Base-by-base conservation (phyloP, 345 rosid species). In the Pistacia integerrima region DNA sequence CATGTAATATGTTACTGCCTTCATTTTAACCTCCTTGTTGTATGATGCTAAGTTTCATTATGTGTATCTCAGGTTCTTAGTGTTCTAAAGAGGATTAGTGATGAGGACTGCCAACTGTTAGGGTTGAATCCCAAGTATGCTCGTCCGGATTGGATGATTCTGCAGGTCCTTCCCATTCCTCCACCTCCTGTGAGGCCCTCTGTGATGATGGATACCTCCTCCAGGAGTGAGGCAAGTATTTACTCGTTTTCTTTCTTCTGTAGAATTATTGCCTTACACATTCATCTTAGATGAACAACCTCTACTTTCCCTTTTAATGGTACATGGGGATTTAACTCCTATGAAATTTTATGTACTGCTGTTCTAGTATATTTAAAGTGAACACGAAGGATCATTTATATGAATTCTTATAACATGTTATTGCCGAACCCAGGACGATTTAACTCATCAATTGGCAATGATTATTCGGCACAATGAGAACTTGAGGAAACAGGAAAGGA, bases 181-280 rank as follows among this genome's bases (percentile, higher is more conserved):
- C 99, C 99, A 75, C 99, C 98, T 74, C 99, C 97, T 68, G 98
- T 95, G 68, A 93, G 99, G 81, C 99, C 99, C 33, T 96, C 99
- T 75, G 98, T 96, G 65, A 93, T 96, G 99, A 90, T 93, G 94
- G 94, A 90, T 82, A 87, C 97, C 73, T 91, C 98, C 58, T 90
- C 97, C 67, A 84, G 98, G 84, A 93, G 98, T 84, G 98, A 93
- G 91, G 97, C 76, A 86, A 82, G 89, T 57, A 35, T 66, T 72
- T 33, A 14, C 66, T 61, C 20, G 8, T 35, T 72, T 17, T 58
- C 55, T 74, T 1, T 10, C 60, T 48, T 41, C 1, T 36, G 58
- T 11, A 20, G 61, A 41, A 71, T 36, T 51, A 4, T 41, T 35
- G 13, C 3, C 55, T 71, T 22, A 16, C 41, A 41, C 3, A 0